Percentiles rank a stretch among this genome's conserved stretches.
Conservation (phyloP, 805 yeast species). For the Candida sonorensis region DNA sequence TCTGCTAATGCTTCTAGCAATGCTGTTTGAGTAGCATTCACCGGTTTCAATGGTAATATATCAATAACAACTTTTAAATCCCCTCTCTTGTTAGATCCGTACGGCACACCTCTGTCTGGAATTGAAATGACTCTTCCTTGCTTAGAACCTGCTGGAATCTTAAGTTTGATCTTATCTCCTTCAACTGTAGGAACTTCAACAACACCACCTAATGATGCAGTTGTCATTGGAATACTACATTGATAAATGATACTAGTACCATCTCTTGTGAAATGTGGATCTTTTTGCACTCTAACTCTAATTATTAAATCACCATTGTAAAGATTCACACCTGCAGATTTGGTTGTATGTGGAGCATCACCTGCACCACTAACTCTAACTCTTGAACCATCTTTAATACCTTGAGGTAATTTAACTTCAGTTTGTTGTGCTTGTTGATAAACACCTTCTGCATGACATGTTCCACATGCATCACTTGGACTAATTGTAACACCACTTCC, state of each 20-base stretch:
- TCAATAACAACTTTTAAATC: slow-evolving; percentile 69
- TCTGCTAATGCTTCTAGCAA: slow-evolving; percentile 93
- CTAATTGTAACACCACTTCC: slow-evolving; percentile 83
- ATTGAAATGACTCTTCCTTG: slow-evolving; percentile 65
- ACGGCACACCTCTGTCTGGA: slow-evolving; percentile 85
- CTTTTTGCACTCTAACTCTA: slow-evolving; percentile 71
- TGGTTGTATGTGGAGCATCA: slow-evolving; percentile 75
- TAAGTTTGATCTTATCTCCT: slow-evolving; percentile 68
- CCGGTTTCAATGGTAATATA: slow-evolving; percentile 67
- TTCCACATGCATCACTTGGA: slow-evolving; percentile 58
- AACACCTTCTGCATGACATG: slow-evolving; percentile 91
- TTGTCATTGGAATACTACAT: slow-evolving; percentile 79
- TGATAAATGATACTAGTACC: slow-evolving; percentile 61
- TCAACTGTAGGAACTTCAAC: slow-evolving; percentile 82
- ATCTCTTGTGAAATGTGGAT: slow-evolving; percentile 59
- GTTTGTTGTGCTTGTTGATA: slow-evolving; percentile 60
- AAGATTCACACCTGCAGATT: slow-evolving; percentile 60
- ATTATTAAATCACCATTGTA: slow-evolving; percentile 85
- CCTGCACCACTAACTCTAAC: slow-evolving; percentile 85
- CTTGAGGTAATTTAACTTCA: slow-evolving; percentile 80
- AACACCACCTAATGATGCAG: slow-evolving; percentile 94
- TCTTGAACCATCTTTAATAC: slow-evolving; percentile 80
- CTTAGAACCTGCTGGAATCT: slow-evolving; percentile 81
- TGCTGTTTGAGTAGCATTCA: slow-evolving; percentile 79
- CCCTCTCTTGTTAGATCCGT: slow-evolving; percentile 54